A percentile compares a stretch with the other conserved stretches of the same genome.
phyloP scores from a whole-genome alignment of 2,329 filamentous ascomycete genomes.

The Apiospora phragmitis region DNA sequence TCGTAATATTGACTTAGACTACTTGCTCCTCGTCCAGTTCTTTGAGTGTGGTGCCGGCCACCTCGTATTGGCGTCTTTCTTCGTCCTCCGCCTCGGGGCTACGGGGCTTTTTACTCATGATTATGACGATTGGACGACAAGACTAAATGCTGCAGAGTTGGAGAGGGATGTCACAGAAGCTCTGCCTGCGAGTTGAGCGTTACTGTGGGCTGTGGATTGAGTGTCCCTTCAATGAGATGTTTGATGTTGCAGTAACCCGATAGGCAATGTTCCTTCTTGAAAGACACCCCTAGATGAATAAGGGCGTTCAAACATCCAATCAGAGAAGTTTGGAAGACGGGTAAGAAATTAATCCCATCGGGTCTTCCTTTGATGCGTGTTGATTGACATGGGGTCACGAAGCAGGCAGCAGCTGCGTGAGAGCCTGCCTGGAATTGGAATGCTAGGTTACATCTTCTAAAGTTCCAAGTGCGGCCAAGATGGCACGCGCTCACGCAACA shows the following conservation, averaged over 20 bases:
- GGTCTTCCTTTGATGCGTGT: not conserved
- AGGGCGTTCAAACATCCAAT: not conserved
- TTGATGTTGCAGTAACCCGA: not conserved
- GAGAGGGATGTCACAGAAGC: not conserved
- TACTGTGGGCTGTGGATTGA: not conserved
- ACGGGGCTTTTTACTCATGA: slow-evolving; percentile 35
- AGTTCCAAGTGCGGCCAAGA: not conserved
- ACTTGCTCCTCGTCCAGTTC: slow-evolving; percentile 47
- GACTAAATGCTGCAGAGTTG: not conserved
- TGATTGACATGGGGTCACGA: not conserved
- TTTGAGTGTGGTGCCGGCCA: slow-evolving; percentile 37
- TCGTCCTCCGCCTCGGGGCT: slow-evolving; percentile 47
- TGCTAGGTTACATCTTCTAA: not conserved
- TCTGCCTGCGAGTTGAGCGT: not conserved
- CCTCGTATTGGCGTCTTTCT: slow-evolving; percentile 52
- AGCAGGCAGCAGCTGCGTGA: not conserved
- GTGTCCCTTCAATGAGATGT: not conserved
- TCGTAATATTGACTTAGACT: not conserved
- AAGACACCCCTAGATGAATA: not conserved
- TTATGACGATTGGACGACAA: slow-evolving; percentile 3
- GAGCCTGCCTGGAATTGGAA: not conserved
- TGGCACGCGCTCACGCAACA: not conserved
- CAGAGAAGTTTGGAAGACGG: too few relatives aligned
- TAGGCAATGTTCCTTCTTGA: not conserved
- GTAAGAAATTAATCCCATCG: not conserved